Conservation (phyloP, 2,329 filamentous ascomycete species). For the Phoma herbarum region DNA sequence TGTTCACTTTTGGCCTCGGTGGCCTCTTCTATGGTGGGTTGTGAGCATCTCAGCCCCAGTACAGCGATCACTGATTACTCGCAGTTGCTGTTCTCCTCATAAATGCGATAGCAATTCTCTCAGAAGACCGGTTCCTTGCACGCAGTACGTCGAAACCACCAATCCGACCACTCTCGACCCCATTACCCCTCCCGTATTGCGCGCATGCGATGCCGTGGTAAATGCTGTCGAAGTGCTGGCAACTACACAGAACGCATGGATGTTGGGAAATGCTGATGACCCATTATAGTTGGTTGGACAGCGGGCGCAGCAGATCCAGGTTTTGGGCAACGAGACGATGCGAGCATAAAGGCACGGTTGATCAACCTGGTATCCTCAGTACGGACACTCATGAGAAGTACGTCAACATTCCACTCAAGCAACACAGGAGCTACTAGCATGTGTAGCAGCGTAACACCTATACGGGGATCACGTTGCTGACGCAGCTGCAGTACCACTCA, state of each 20-base stretch:
- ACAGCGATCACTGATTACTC: constrained; percentile 26
- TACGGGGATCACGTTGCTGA: constrained; percentile 19
- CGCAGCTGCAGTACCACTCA: constrained; percentile 47
- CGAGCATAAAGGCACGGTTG: constrained; percentile 84
- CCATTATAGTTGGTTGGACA: constrained; percentile 78
- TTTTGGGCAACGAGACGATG: constrained; percentile 76
- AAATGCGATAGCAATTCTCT: constrained; percentile 93
- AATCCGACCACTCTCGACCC: neutral
- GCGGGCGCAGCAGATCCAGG: constrained; percentile 70
- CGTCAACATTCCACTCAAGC: constrained; percentile 46
- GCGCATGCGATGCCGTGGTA: neutral
- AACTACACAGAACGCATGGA: neutral
- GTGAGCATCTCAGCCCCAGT: constrained; percentile 25
- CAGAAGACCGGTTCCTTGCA: constrained; percentile 91
- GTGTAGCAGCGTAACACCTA: neutral
- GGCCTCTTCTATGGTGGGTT: constrained; percentile 75
- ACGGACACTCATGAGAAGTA: constrained; percentile 92
- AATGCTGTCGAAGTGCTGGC: neutral
- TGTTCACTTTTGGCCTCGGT: constrained; percentile 75
- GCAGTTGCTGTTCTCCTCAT: constrained; percentile 84
- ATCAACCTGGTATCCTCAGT: constrained; percentile 91
- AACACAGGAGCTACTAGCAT: neutral
- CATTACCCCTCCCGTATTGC: constrained; percentile 5
- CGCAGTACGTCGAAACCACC: constrained; percentile 66
- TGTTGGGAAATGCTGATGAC: neutral